These are phyloP conservation scores for Waltiozyma sp. DNA, from an alignment of 1,139 yeast species.

Conservation along the genomic window DNA sequence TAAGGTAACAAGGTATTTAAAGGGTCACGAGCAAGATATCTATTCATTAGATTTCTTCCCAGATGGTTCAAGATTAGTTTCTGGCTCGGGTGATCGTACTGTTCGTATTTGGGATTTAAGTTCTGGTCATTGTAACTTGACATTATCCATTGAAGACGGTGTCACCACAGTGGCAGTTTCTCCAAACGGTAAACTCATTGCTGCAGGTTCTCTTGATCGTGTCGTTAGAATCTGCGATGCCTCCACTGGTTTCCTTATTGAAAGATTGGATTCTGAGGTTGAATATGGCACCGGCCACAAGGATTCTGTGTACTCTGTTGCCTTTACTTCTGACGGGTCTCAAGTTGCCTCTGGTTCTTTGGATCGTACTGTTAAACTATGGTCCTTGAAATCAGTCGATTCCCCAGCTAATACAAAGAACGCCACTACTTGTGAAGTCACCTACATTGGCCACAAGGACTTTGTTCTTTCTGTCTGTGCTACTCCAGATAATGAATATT, in stretches of 20 bases:
- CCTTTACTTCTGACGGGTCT: slow-evolving; percentile 84
- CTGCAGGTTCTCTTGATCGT: slow-evolving; percentile 94
- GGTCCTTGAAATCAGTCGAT: slow-evolving; percentile 62
- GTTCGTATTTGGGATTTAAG: slow-evolving; percentile 96
- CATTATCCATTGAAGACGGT: slow-evolving; percentile 90
- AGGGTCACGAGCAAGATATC: slow-evolving; percentile 97
- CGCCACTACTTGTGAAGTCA: slow-evolving; percentile 63
- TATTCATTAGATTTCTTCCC: slow-evolving; percentile 94
- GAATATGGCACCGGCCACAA: slow-evolving; percentile 88
- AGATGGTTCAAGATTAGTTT: slow-evolving; percentile 85
- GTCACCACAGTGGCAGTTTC: slow-evolving; percentile 97
- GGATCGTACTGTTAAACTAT: slow-evolving; percentile 90
- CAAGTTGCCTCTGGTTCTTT: slow-evolving; percentile 92
- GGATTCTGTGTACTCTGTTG: slow-evolving; percentile 93
- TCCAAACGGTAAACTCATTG: slow-evolving; percentile 88
- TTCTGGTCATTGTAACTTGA: slow-evolving; percentile 81
- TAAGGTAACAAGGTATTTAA: slow-evolving; percentile 75
- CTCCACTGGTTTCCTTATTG: slow-evolving; percentile 83
- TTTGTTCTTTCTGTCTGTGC: slow-evolving; percentile 90
- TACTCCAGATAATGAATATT: slow-evolving; percentile 87
- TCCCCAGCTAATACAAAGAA: slow-evolving; percentile 34
- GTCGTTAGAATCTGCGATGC: slow-evolving; percentile 98
- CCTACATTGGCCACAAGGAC: slow-evolving; percentile 94
- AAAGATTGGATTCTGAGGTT: slow-evolving; percentile 82
- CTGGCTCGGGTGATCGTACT: slow-evolving; percentile 95